These are phyloP conservation scores for Colletotrichum lupini DNA, from an alignment of 2,329 filamentous ascomycete species.

Conservation along the genomic window DNA sequence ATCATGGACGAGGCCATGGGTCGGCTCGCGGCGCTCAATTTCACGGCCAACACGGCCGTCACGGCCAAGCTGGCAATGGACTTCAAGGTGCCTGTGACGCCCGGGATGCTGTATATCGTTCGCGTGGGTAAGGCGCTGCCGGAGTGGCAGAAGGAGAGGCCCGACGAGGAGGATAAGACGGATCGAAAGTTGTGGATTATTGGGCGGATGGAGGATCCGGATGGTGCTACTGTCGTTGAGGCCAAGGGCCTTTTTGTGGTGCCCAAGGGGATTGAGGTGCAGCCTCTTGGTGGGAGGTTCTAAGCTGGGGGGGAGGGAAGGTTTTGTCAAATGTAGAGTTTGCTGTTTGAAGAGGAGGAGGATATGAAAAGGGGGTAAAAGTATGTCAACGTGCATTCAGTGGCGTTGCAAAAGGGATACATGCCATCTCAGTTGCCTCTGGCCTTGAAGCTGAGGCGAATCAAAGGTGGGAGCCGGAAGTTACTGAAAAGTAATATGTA, in stretches of 20 bases:
- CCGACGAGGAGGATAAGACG: constrained; percentile 28
- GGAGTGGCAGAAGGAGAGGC: constrained; percentile 7
- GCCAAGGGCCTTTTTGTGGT: constrained; percentile 34
- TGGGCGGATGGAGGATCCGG: constrained; percentile 24
- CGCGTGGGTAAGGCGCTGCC: constrained; percentile 19
- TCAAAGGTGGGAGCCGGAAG: background rate
- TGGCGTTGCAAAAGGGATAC: background rate
- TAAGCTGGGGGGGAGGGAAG: background rate
- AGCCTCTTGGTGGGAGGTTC: constrained; percentile 27
- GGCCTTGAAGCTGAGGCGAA: background rate
- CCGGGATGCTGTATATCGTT: constrained; percentile 24
- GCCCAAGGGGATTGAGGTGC: constrained; percentile 23
- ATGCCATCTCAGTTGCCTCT: background rate
- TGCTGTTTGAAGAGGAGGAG: background rate
- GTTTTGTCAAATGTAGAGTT: too few relatives aligned
- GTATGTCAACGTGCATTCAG: background rate
- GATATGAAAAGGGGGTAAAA: background rate
- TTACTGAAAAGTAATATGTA: background rate
- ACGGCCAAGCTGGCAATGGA: constrained; percentile 29
- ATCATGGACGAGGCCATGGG: constrained; percentile 53
- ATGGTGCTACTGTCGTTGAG: constrained; percentile 15
- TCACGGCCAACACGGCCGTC: constrained; percentile 28
- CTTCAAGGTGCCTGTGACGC: constrained; percentile 24
- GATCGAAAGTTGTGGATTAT: constrained; percentile 33
- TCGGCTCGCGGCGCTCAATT: constrained; percentile 25